A percentile compares a stretch with the other conserved stretches of the same genome.
phyloP scores from a whole-genome alignment of 1,139 yeast genomes.

The Yamadazyma sp. region DNA sequence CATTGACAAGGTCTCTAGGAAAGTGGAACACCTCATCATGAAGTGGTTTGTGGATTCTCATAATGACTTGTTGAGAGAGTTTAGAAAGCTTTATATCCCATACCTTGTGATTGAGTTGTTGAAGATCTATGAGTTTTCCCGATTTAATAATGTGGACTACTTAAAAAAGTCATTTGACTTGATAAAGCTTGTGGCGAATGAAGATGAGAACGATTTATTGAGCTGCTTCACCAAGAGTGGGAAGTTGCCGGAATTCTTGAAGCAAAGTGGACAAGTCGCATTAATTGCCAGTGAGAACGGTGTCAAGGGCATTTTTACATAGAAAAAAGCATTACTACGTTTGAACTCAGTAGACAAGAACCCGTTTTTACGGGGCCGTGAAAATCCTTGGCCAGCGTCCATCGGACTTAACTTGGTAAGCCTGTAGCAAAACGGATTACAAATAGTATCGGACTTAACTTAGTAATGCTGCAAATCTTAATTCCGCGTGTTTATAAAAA shows the following conservation, averaged over 20 bases:
- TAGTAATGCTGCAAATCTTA: no score
- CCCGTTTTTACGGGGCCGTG: no score
- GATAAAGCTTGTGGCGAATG: conserved; percentile 51
- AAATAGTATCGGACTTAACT: no score
- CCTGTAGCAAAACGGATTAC: no score
- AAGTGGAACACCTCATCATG: conserved; percentile 26
- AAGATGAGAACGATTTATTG: conserved; percentile 38
- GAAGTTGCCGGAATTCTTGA: conserved; percentile 62
- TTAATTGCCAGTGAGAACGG: conserved; percentile 47
- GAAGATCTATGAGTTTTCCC: conserved; percentile 48
- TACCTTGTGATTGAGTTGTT: conserved; percentile 64
- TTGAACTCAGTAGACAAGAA: no score
- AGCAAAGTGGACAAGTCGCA: conserved; percentile 56
- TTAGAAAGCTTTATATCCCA: conserved; percentile 74
- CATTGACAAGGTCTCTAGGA: conserved; percentile 35
- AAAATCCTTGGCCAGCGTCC: no score
- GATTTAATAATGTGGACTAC: conserved; percentile 38
- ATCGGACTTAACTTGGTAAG: no score
- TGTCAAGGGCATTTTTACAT: conserved; percentile 34
- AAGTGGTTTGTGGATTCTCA: conserved; percentile 38
- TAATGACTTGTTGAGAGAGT: conserved; percentile 43
- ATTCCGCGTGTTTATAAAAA: no score
- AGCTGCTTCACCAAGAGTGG: conserved; percentile 59
- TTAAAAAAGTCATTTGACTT: conserved; percentile 57
- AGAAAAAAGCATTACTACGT: no score